These are phyloP conservation scores for Saitozyma sp. DNA, from an alignment of 768 basidiomycete species.

Conservation along the genomic window DNA sequence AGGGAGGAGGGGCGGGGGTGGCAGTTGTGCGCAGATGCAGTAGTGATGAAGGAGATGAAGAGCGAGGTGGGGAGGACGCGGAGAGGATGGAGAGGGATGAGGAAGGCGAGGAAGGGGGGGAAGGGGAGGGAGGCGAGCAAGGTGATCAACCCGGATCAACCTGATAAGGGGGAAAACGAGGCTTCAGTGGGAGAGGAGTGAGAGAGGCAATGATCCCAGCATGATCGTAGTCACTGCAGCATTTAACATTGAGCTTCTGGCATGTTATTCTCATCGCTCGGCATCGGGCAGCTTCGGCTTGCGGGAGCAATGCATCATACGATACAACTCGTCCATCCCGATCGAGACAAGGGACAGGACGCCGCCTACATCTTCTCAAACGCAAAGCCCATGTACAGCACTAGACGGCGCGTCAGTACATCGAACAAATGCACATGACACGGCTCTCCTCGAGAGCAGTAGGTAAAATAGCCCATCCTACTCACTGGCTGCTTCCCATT, in stretches of 20 bases:
- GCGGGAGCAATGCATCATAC: not conserved
- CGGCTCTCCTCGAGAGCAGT: conserved; percentile 2
- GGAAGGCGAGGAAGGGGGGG: conserved; percentile 8
- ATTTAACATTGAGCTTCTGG: too few relatives aligned
- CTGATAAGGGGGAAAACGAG: too few relatives aligned
- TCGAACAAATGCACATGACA: conserved; percentile 8
- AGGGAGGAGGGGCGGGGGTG: conserved; percentile 40
- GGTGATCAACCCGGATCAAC: not conserved
- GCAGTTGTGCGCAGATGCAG: conserved; percentile 39
- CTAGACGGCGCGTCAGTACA: conserved; percentile 55
- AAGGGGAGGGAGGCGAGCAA: conserved; percentile 4
- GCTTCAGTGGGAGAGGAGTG: too few relatives aligned
- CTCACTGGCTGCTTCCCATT: conserved; percentile 99
- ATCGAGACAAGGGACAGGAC: not conserved
- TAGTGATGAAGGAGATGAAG: conserved; percentile 58
- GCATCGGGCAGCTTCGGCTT: too few relatives aligned
- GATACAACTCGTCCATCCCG: too few relatives aligned
- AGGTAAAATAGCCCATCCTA: conserved; percentile 28
- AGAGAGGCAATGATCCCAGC: too few relatives aligned
- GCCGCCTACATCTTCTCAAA: conserved; percentile 62
- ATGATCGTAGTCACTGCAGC: too few relatives aligned
- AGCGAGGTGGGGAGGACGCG: conserved; percentile 46
- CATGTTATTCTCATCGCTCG: too few relatives aligned
- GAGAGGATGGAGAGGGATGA: conserved; percentile 9
- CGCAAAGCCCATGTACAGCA: conserved; percentile 91